Conservation (phyloP, 345 rosid genomes). For the Gossypium ekmanianum region DNA sequence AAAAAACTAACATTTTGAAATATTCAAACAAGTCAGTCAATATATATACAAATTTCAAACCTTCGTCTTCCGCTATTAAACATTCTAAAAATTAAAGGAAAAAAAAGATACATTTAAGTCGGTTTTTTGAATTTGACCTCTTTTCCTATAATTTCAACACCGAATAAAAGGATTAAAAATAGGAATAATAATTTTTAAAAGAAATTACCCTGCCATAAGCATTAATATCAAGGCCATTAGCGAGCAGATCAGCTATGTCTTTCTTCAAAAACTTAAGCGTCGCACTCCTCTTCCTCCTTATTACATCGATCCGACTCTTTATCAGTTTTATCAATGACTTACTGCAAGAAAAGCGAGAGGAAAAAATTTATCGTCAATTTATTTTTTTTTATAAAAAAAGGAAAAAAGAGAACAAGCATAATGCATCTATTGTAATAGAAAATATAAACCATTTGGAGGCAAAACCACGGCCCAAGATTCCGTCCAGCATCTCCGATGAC, state of each 20-base stretch:
- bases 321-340: conserved; percentile 74
- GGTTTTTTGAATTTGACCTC: background rate
- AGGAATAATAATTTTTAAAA: background rate
- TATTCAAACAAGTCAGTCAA: background rate
- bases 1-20: background rate
- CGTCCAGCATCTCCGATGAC: conserved; percentile 70
- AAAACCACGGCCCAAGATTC: conserved; percentile 78
- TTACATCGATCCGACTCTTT: conserved; percentile 83
- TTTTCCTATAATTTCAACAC: background rate
- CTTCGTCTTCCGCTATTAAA: background rate
- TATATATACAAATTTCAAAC: background rate
- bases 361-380: background rate
- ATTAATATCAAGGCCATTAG: conserved; percentile 73
- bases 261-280: conserved; percentile 79
- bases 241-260: conserved; percentile 88
- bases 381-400: background rate
- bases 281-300: conserved; percentile 76
- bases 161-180: background rate
- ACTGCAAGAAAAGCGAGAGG: conserved; percentile 30
- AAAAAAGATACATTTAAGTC: no score
- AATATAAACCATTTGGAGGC: conserved; percentile 61
- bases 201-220: conserved; percentile 69
- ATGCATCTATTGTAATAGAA: background rate
- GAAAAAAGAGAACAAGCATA: background rate
- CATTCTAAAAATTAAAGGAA: background rate